These are phyloP conservation scores for Linnemannia elongata DNA, from an alignment of 192 early-diverging fungal species.

Conservation along the genomic window DNA sequence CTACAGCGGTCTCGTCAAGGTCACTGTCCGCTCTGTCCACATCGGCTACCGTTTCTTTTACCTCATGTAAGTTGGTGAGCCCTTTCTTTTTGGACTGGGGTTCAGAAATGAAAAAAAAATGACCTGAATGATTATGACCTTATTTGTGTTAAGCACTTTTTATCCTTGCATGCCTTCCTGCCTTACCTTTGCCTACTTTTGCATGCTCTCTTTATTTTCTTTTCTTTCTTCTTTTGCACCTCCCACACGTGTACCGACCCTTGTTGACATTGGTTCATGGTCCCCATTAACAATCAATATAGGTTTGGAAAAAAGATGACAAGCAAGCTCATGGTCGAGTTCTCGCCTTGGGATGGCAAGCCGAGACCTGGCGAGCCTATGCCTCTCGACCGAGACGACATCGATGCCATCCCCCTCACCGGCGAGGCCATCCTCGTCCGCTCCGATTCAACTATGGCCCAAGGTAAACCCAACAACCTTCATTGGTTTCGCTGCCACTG, in stretches of 20 bases:
- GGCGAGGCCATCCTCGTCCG: conserved; percentile 28
- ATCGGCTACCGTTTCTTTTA: conserved; percentile 31
- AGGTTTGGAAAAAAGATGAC: conserved; percentile 42
- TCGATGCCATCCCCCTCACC: conserved; percentile 30
- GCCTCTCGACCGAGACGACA: conserved; percentile 24
- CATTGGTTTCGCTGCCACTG: neutral
- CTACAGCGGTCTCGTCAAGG: conserved; percentile 19
- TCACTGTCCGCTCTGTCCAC: conserved; percentile 28
- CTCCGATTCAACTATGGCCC: conserved; percentile 15
- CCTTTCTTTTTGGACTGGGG: neutral
- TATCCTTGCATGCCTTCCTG: too few relatives aligned
- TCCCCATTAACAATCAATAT: neutral
- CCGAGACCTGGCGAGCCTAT: conserved; percentile 31
- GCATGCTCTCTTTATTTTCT: neutral
- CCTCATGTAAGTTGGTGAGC: conserved; percentile 23
- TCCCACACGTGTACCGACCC: neutral
- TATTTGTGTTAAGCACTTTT: neutral
- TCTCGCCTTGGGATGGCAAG: conserved; percentile 42
- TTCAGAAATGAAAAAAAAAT: conserved; percentile 2
- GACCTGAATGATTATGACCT: neutral
- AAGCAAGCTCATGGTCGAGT: conserved; percentile 37
- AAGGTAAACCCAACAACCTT: neutral
- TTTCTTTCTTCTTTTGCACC: neutral
- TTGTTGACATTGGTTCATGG: neutral
- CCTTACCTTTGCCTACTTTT: neutral